Conservation (phyloP, 495 filamentous ascomycete genomes). For the Aspergillus leporis region DNA sequence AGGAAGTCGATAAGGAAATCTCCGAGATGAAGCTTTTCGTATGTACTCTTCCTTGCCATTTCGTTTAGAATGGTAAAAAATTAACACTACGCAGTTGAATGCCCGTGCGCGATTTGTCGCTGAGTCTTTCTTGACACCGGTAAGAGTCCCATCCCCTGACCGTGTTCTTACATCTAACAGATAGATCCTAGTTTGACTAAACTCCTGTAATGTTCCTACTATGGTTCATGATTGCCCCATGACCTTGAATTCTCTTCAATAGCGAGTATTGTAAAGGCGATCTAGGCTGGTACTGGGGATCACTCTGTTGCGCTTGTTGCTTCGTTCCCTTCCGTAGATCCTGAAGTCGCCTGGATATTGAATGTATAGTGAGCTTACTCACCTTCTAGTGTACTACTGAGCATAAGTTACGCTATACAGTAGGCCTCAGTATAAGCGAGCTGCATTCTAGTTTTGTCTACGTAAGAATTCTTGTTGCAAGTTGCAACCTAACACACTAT, state of each 20-base stretch:
- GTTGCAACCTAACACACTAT: no score
- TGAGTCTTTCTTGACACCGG: conserved; percentile 95
- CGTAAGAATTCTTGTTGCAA: no score
- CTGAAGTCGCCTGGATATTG: not conserved
- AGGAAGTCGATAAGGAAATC: conserved; percentile 99
- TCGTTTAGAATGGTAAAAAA: conserved; percentile 16
- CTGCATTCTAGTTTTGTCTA: not conserved
- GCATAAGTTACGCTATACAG: not conserved
- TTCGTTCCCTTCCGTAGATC: conserved; percentile 20
- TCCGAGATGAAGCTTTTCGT: conserved; percentile 99
- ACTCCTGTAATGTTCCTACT: conserved; percentile 12
- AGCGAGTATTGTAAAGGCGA: conserved; percentile 20
- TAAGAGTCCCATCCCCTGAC: conserved; percentile 45
- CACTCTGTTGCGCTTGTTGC: conserved; percentile 11
- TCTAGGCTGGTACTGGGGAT: conserved; percentile 25
- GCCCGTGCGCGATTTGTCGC: conserved; percentile 96
- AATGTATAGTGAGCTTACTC: conserved; percentile 2
- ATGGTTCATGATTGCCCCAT: conserved; percentile 15
- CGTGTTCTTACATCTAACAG: conserved; percentile 8
- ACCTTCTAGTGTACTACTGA: not conserved
- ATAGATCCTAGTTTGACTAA: conserved; percentile 42
- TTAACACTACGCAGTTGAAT: conserved; percentile 68
- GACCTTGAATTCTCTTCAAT: conserved; percentile 19
- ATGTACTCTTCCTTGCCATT: conserved; percentile 37
- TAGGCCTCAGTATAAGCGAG: not conserved